A percentile compares a stretch with the other conserved stretches of the same genome.
Evolutionary conservation across 768 basidiomycete genomes (phyloP).

Genomic region (Stropharia rugosoannulata): DNA sequence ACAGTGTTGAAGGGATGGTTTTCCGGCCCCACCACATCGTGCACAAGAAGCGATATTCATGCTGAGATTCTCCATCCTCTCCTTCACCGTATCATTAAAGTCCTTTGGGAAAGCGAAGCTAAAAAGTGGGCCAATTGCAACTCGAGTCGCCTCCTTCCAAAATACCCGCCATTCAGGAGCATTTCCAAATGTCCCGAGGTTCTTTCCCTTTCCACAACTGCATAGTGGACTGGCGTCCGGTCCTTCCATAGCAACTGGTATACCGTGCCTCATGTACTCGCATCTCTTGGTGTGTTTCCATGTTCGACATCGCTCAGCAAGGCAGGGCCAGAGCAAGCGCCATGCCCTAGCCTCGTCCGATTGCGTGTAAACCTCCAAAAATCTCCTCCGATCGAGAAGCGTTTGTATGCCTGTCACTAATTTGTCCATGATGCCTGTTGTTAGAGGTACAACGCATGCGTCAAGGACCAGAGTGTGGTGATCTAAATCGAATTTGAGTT

Average conservation of each 20-base stretch:
- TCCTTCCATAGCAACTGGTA: conserved; percentile 39
- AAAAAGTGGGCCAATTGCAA: conserved; percentile 55
- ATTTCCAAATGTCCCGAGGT: conserved; percentile 35
- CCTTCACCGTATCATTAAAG: background rate
- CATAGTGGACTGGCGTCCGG: conserved; percentile 43
- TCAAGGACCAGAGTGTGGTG: conserved; percentile 54
- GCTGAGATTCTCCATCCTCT: background rate
- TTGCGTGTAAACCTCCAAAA: conserved; percentile 17
- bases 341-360: conserved; percentile 41
- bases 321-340: conserved; percentile 49
- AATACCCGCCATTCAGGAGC: conserved; percentile 35
- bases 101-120: conserved; percentile 47
- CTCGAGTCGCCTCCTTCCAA: conserved; percentile 43
- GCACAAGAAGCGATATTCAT: conserved; percentile 18
- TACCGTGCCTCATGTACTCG: conserved; percentile 38
- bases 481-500: conserved; percentile 44
- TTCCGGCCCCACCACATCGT: conserved; percentile 22
- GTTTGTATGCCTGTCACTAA: conserved; percentile 15
- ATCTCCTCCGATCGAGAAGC: background rate
- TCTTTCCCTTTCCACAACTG: conserved; percentile 51
- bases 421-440: conserved; percentile 13
- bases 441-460: conserved; percentile 43
- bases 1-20: conserved; percentile 28
- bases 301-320: conserved; percentile 52
- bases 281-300: conserved; percentile 50